These are phyloP conservation scores for Tetragonia tetragonoides DNA, from an alignment of 148 eudicot genomes.

Conservation along the genomic window DNA sequence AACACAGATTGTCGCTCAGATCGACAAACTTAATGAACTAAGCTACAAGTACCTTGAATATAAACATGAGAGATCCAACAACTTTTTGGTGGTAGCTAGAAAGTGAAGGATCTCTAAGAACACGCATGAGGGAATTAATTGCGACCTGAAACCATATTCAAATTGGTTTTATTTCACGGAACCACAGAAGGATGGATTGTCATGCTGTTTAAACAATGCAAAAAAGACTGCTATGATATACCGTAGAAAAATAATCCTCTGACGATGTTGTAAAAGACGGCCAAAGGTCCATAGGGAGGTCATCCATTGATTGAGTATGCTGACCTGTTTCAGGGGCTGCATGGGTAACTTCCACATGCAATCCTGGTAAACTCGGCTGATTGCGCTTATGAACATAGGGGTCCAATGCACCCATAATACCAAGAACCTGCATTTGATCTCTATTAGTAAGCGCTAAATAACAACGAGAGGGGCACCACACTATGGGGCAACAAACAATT, in stretches of 20 bases:
- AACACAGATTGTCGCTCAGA: background rate
- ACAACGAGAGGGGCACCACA: background rate
- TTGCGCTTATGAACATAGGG: conserved; percentile 93
- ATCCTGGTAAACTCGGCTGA: conserved; percentile 75
- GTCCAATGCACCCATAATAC: conserved; percentile 98
- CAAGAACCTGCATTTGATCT: conserved; percentile 61
- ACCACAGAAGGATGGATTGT: background rate
- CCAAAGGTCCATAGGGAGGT: conserved; percentile 92
- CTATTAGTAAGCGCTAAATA: background rate
- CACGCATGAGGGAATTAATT: conserved; percentile 93
- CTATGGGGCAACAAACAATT: background rate
- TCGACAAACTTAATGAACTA: background rate
- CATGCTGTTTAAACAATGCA: background rate
- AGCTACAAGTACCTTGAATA: conserved; percentile 68
- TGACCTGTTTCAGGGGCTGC: conserved; percentile 74
- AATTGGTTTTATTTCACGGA: conserved; percentile 2
- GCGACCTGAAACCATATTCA: conserved; percentile 64
- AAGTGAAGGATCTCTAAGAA: conserved; percentile 92
- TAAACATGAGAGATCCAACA: conserved; percentile 92
- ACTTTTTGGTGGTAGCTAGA: conserved; percentile 95
- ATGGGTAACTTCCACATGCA: conserved; percentile 73
- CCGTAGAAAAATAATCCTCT: conserved; percentile 96
- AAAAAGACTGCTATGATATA: conserved; percentile 21
- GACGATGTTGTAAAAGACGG: conserved; percentile 95
- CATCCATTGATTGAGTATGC: conserved; percentile 79